Base-by-base conservation (phyloP, 176 grass and related monocot species). In the Cocos nucifera region DNA sequence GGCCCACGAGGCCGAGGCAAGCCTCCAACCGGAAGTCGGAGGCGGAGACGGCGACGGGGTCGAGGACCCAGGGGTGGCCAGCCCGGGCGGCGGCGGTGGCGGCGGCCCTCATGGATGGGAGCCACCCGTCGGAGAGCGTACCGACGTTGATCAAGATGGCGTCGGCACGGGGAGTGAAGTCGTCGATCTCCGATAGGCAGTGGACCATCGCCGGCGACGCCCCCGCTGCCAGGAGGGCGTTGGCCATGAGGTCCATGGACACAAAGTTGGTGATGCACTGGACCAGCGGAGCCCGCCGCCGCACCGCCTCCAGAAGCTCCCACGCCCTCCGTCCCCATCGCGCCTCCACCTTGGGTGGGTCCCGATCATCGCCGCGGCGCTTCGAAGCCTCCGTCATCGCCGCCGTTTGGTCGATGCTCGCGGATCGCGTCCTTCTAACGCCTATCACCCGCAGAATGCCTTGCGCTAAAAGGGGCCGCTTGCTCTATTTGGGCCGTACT, bases 251-350 rank as follows among this genome's bases (percentile, higher is more conserved):
- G 75, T 95, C 90, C 90, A 95, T 90, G 67, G 90, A 95, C 14
- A 95, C 90, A 14, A 86, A 59, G 74, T 95, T 95, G 59, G 90
- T 95, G 70, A 95, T 86, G 77, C 90, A 95, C 74, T 90, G 90
- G 50, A 89, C 90, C 20, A 90, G 74, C 17, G 90, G 86, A 22
- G 77, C 71, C 25, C 80, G 74, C 5, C 28, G 60, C 24, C 90
- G 80, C 4, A 95, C 77, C 6, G 48, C 60, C 17, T 81, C 84
- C 30, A 84, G 83, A 53, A 86, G 77, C 6, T 50, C 73, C 90
- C 90, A 90, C 6, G 86, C 86, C 4, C 77, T 65, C 2, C 23
- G 24, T 12, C 20, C 29, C 80, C 83, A 86, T 30, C 64, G 6
- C 28, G 69, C 83, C 1, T 6, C 30, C 17, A 49, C 6, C 4